A percentile compares a stretch with the other conserved stretches of the same genome.
These are phyloP conservation scores for Choiromyces venosus DNA, from an alignment of 495 filamentous ascomycete species.

Conservation along the genomic window DNA sequence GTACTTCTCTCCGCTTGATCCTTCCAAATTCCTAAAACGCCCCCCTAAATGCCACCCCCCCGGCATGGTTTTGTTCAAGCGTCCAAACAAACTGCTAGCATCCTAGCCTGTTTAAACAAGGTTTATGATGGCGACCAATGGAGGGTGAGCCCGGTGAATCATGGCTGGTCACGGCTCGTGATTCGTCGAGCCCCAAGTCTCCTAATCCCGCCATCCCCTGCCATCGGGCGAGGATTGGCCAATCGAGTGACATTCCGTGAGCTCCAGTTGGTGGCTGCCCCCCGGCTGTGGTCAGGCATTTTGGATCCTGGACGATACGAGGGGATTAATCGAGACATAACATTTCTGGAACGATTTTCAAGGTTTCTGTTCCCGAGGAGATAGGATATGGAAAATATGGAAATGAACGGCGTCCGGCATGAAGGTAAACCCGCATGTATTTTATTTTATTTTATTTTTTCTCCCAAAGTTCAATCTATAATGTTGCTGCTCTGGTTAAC, in stretches of 20 bases:
- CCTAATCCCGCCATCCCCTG: not conserved
- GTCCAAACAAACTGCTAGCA: not conserved
- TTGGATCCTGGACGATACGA: not conserved
- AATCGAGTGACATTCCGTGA: conserved; percentile 2
- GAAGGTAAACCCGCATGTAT: not conserved
- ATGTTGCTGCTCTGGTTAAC: not conserved
- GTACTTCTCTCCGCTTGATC: not conserved
- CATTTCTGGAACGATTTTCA: not conserved
- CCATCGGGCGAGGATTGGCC: not conserved
- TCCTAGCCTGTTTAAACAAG: not conserved
- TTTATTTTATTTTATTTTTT: not conserved
- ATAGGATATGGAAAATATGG: not conserved
- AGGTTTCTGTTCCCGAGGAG: not conserved
- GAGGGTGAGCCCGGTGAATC: not conserved
- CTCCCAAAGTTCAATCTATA: not conserved
- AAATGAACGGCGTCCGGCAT: not conserved
- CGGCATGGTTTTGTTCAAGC: not conserved
- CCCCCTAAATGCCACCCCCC: not conserved
- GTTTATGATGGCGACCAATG: not conserved
- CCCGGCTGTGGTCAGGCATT: not conserved
- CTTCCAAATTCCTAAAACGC: not conserved
- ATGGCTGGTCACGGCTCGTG: not conserved
- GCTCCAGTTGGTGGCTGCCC: not conserved
- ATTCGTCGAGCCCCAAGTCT: not conserved
- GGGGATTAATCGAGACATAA: not conserved